Conservation (phyloP, 257 asterid genomes). For the Nemophila menziesii region DNA sequence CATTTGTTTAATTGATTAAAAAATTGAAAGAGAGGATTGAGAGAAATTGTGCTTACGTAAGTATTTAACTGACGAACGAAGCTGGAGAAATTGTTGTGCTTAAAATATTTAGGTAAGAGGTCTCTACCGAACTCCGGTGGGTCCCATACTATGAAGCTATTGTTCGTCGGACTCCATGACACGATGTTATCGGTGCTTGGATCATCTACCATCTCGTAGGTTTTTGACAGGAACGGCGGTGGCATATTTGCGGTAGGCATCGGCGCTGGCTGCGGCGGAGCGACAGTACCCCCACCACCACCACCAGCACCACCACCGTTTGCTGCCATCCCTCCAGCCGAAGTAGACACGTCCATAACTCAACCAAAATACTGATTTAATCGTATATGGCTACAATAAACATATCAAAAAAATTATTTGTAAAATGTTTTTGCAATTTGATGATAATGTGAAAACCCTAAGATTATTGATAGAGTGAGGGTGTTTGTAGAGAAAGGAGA, state of each 20-base stretch:
- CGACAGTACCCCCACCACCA: slow-evolving; percentile 4
- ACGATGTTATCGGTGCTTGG: slow-evolving; percentile 17
- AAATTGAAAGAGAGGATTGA: no score
- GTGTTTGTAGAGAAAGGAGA: background rate
- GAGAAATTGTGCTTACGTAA: slow-evolving; percentile 10
- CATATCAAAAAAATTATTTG: background rate
- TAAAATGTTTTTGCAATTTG: background rate
- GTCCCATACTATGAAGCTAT: slow-evolving; percentile 21
- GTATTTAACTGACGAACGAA: slow-evolving; percentile 53
- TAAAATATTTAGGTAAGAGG: slow-evolving; percentile 41
- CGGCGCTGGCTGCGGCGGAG: slow-evolving; percentile 13
- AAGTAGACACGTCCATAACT: background rate
- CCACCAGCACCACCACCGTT: background rate
- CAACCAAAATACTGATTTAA: background rate
- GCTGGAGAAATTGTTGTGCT: slow-evolving; percentile 74
- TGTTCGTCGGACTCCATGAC: slow-evolving; percentile 19
- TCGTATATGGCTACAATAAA: background rate
- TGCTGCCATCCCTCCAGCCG: background rate
- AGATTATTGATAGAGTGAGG: background rate
- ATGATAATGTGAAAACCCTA: background rate
- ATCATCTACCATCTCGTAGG: slow-evolving; percentile 24
- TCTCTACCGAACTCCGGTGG: slow-evolving; percentile 20
- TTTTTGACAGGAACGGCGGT: slow-evolving; percentile 18
- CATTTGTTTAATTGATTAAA: no score
- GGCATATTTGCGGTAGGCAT: slow-evolving; percentile 14